A percentile compares a stretch with the other conserved stretches of the same genome.
phyloP scores from a whole-genome alignment of 2,329 filamentous ascomycete genomes.

The Aureobasidium leucospermi region DNA sequence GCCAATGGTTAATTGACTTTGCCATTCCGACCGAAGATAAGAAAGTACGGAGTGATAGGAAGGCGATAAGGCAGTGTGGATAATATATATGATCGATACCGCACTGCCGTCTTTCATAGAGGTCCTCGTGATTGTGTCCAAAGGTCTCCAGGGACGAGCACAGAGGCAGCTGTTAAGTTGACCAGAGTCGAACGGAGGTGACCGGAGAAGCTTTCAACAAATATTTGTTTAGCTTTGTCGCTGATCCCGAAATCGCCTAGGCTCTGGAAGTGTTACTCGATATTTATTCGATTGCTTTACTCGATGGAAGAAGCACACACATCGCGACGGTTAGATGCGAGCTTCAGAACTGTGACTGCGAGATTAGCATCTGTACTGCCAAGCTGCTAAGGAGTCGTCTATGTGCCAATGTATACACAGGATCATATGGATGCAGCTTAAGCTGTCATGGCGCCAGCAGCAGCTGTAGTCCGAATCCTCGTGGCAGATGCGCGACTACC shows the following conservation, averaged over 20 bases:
- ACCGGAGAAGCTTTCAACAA: background rate
- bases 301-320: background rate
- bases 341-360: background rate
- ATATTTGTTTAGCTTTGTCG: background rate
- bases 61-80: background rate
- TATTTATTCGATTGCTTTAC: constrained; percentile 10
- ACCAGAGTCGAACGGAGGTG: background rate
- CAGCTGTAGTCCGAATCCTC: no score
- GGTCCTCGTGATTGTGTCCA: background rate
- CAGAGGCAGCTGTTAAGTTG: background rate
- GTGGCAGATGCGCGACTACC: no score
- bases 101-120: background rate
- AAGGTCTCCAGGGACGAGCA: background rate
- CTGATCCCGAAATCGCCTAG: background rate
- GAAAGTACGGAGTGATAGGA: background rate
- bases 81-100: background rate
- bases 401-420: no score
- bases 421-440: no score
- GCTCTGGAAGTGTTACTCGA: background rate
- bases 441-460: no score
- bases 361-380: no score
- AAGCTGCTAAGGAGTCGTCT: no score
- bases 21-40: constrained; percentile 3
- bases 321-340: background rate
- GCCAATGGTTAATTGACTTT: background rate